Evolutionary conservation across 2,329 filamentous ascomycete genomes (phyloP).

Genomic region (Graphilbum ipis-grandicollis): DNA sequence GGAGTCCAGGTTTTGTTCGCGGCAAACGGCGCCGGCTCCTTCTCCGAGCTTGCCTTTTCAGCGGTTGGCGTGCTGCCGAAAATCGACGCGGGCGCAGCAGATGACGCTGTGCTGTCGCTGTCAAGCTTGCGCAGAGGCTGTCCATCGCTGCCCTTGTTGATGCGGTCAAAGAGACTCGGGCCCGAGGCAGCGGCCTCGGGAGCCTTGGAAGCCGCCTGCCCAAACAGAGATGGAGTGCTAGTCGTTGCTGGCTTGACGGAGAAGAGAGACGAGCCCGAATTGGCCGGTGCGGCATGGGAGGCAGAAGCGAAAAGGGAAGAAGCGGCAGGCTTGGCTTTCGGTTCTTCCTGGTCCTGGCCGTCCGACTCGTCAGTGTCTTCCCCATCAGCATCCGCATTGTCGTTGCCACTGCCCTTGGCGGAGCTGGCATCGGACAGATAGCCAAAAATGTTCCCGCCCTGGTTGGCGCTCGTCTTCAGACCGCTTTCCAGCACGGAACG

Average conservation of each 20-base stretch:
- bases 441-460: slow-evolving; percentile 39
- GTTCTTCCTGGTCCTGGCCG: slow-evolving; percentile 25
- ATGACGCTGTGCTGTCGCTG: slow-evolving; percentile 11
- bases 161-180: slow-evolving; percentile 37
- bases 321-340: slow-evolving; percentile 22
- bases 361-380: slow-evolving; percentile 23
- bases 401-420: slow-evolving; percentile 33
- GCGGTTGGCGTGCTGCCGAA: slow-evolving; percentile 13
- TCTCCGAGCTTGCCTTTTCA: slow-evolving; percentile 26
- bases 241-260: slow-evolving; percentile 12
- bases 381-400: slow-evolving; percentile 22
- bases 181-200: slow-evolving; percentile 26
- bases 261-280: slow-evolving; percentile 17
- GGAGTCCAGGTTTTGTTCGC: slow-evolving; percentile 31
- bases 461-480: slow-evolving; percentile 9
- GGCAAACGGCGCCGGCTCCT: slow-evolving; percentile 14
- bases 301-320: no score
- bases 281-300: slow-evolving; percentile 22
- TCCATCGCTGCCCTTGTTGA: slow-evolving; percentile 31
- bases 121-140: slow-evolving; percentile 27
- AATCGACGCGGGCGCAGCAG: neutral
- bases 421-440: slow-evolving; percentile 41
- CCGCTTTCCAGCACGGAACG: slow-evolving; percentile 23
- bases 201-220: slow-evolving; percentile 14
- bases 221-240: slow-evolving; percentile 3